Conservation (phyloP, 768 basidiomycete genomes). For the Lactarius hatsudake region DNA sequence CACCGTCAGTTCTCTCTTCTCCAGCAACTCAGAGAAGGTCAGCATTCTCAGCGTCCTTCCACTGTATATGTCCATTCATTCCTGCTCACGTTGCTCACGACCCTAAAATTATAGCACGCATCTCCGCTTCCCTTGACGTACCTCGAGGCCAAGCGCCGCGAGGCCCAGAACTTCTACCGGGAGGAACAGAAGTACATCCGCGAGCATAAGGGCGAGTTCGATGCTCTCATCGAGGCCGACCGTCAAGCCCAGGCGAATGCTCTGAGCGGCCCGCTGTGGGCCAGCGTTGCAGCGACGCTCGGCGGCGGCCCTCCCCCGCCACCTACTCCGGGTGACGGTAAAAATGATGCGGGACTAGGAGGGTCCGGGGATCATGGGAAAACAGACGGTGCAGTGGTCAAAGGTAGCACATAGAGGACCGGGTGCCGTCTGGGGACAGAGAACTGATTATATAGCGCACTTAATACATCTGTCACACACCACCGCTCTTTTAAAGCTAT, state of each 20-base stretch:
- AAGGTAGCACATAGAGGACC: constrained; percentile 10
- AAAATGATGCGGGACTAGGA: constrained; percentile 3
- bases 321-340: constrained; percentile 9
- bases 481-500: background rate
- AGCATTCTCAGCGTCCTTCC: constrained; percentile 4
- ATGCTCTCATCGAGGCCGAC: constrained; percentile 51
- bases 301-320: constrained; percentile 22
- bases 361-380: background rate
- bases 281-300: constrained; percentile 15
- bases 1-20: constrained; percentile 46
- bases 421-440: background rate
- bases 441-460: constrained; percentile 9
- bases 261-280: constrained; percentile 43
- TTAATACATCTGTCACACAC: constrained; percentile 7
- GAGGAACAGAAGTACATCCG: constrained; percentile 54
- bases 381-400: constrained; percentile 2
- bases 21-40: constrained; percentile 36
- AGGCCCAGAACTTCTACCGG: constrained; percentile 50
- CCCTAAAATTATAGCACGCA: constrained; percentile 30
- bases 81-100: constrained; percentile 16
- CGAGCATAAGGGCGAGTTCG: constrained; percentile 50
- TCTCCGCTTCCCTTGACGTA: constrained; percentile 47
- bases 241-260: constrained; percentile 47
- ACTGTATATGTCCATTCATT: background rate
- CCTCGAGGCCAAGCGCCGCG: constrained; percentile 49